These are phyloP conservation scores for Suhomyces pyralidae DNA, from an alignment of 805 yeast genomes.

Conservation along the genomic window DNA sequence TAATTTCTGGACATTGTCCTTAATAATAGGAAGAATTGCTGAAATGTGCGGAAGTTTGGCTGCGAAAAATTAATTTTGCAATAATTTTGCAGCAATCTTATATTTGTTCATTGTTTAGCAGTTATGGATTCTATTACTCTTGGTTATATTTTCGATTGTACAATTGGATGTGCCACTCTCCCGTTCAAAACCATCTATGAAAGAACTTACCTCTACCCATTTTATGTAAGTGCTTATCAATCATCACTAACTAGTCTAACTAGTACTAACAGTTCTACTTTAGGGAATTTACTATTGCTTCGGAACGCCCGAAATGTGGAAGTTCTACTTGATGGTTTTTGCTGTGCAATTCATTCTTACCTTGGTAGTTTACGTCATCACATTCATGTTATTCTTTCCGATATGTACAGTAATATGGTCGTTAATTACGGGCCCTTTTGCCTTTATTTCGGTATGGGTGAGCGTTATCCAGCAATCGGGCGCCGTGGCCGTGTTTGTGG, in stretches of 20 bases:
- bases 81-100: background rate
- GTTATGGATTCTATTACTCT: background rate
- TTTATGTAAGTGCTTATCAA: constrained; percentile 14
- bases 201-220: constrained; percentile 22
- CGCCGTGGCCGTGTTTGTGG: constrained; percentile 40
- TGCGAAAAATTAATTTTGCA: background rate
- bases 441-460: constrained; percentile 44
- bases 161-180: background rate
- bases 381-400: constrained; percentile 44
- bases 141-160: background rate
- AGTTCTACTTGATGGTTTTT: constrained; percentile 39
- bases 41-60: too few species aligned
- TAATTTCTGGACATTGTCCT: too few species aligned
- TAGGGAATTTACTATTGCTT: constrained; percentile 43
- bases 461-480: constrained; percentile 43
- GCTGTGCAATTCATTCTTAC: constrained; percentile 46
- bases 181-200: constrained; percentile 7
- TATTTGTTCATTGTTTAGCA: too few species aligned
- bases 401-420: constrained; percentile 40
- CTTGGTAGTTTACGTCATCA: constrained; percentile 29
- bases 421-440: constrained; percentile 50
- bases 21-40: too few species aligned
- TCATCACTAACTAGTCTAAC: constrained; percentile 2
- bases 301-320: constrained; percentile 44
- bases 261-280: too few species aligned